Base-by-base conservation (phyloP, 202 grass and related monocot genomes). In the Panicum hallii region DNA sequence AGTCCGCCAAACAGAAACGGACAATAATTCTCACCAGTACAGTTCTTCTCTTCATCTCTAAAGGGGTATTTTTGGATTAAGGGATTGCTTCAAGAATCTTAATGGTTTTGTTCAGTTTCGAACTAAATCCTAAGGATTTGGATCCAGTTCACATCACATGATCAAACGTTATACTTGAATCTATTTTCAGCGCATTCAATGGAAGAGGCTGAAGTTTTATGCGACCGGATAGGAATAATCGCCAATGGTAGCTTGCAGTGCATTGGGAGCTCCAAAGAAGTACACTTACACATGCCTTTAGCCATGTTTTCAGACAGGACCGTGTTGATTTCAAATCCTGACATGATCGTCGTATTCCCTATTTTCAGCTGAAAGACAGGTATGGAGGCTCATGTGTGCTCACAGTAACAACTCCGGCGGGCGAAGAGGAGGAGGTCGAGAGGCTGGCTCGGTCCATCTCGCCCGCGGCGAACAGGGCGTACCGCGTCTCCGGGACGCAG, bases 1-100 rank as follows among this genome's bases (percentile, higher is more conserved):
- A 86, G 46, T 66, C 64, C 19, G 88, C 86, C 34, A 95, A 93
- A 82, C 73, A 83, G 65, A 34, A 95, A 30, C 82, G 77, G 30
- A 63, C 90, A 60, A 89, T 95, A 89, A 85, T 95, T 49, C 90
- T 95, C 47, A 95, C 93, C 43, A 95, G 93, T 95, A 95, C 28
- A 32, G 43, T 6, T 9, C 17, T 61, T 32, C 9, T 23, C 64
- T 63, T 73, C 30, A 67, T 1, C 40, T 41, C 10, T 38, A 34
- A 38, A 2, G 38, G 64, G 7, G 20, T 54, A 50, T 82, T 78
- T 74, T 70, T 38, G 19, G 23, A 77, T 4, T 5, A 14, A 22
- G n/a, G 4, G 5, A 9, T 7, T 47, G 67, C n/a, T 47, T 47
- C 20, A 47, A 12, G 11, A 8, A 47, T 26, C 12, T 28, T 70